Percentiles rank a stretch among this genome's conserved stretches.
Evolutionary conservation across 1,284 basidiomycete genomes (phyloP).

Genomic region (Ceratorhiza oryzae-sativae): DNA sequence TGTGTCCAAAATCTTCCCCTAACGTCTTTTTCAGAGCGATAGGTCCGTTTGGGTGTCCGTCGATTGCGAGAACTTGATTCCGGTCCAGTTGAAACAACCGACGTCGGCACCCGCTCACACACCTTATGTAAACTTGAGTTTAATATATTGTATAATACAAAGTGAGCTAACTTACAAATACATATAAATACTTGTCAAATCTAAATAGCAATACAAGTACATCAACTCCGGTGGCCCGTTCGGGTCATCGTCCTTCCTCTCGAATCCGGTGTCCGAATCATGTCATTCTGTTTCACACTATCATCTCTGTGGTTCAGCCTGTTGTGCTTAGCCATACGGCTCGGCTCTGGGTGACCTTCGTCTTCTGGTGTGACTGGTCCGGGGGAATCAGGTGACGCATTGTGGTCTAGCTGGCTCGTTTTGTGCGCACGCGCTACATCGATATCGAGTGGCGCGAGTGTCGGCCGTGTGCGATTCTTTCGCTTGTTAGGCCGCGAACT

Average conservation of each 20-base stretch:
- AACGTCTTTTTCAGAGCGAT: too few relatives aligned
- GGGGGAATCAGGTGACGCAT: not conserved
- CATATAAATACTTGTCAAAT: not conserved
- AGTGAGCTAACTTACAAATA: too few relatives aligned
- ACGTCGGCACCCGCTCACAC: too few relatives aligned
- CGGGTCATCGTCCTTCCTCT: not conserved
- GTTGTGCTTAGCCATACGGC: not conserved
- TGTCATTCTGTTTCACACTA: not conserved
- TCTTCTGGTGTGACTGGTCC: not conserved
- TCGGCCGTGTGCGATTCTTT: not conserved
- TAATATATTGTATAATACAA: not conserved
- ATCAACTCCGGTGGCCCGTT: not conserved
- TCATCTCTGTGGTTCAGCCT: not conserved
- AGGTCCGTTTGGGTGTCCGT: too few relatives aligned
- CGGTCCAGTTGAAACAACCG: too few relatives aligned
- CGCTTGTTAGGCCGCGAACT: not conserved
- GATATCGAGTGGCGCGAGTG: not conserved
- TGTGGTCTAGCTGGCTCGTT: not conserved
- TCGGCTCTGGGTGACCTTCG: not conserved
- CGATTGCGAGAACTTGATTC: too few relatives aligned
- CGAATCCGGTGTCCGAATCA: not conserved
- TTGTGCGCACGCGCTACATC: not conserved
- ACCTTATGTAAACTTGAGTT: not conserved
- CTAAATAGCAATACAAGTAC: not conserved
- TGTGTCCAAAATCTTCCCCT: too few relatives aligned